Evolutionary conservation across 2,329 filamentous ascomycete species (phyloP).

Genomic region (Cladophialophora exuberans): DNA sequence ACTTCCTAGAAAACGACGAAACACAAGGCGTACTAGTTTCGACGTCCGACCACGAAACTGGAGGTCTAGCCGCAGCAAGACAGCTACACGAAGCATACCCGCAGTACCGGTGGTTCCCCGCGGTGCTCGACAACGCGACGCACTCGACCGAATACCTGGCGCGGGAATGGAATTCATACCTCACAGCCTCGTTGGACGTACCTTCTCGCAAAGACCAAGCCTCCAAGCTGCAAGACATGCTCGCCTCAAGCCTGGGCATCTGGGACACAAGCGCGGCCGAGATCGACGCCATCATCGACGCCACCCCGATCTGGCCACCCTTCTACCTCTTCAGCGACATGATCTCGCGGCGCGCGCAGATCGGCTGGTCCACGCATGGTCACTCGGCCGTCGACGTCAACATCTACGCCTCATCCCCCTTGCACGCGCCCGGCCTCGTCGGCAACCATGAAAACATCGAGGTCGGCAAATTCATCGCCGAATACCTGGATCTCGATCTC

Average conservation of each 20-base stretch:
- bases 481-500: slow-evolving; percentile 80
- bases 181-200: slow-evolving; percentile 41
- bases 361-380: slow-evolving; percentile 93
- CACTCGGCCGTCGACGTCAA: slow-evolving; percentile 96
- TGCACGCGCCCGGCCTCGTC: slow-evolving; percentile 63
- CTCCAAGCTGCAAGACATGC: slow-evolving; percentile 51
- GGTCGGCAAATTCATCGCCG: slow-evolving; percentile 76
- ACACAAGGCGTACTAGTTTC: slow-evolving; percentile 76
- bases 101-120: slow-evolving; percentile 78
- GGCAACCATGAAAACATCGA: slow-evolving; percentile 97
- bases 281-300: slow-evolving; percentile 65
- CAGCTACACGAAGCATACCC: slow-evolving; percentile 68
- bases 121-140: slow-evolving; percentile 77
- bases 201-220: slow-evolving; percentile 27
- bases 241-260: slow-evolving; percentile 75
- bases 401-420: slow-evolving; percentile 80
- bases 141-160: slow-evolving; percentile 73
- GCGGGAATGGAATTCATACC: slow-evolving; percentile 62
- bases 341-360: slow-evolving; percentile 83
- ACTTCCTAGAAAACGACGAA: slow-evolving; percentile 77
- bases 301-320: slow-evolving; percentile 57
- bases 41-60: slow-evolving; percentile 96
- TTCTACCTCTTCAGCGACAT: slow-evolving; percentile 76
- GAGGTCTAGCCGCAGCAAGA: slow-evolving; percentile 79
- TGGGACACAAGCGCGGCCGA: slow-evolving; percentile 72